Conservation (phyloP, 2,329 filamentous ascomycete species). For the Elsinoe australis region DNA sequence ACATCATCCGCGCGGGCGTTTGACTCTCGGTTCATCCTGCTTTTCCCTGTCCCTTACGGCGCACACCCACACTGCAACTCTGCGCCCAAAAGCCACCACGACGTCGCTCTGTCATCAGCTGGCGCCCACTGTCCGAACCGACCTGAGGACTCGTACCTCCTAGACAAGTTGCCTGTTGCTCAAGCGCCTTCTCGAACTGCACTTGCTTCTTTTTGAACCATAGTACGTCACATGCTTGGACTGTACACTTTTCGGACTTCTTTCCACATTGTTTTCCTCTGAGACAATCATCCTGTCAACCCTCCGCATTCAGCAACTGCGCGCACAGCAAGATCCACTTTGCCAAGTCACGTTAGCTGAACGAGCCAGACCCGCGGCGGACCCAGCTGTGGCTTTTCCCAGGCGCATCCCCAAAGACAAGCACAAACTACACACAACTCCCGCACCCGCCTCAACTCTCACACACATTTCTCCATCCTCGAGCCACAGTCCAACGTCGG, state of each 20-base stretch:
- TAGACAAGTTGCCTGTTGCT: too few relatives aligned
- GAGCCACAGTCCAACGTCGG: slow-evolving; percentile 12
- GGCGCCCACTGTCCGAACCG: too few relatives aligned
- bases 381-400: slow-evolving; percentile 16
- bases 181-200: too few relatives aligned
- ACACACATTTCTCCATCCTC: slow-evolving; percentile 1
- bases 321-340: slow-evolving; percentile 1
- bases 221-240: too few relatives aligned
- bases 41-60: too few relatives aligned
- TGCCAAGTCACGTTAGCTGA: slow-evolving; percentile 10
- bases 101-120: not conserved
- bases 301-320: not conserved
- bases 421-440: slow-evolving; percentile 8
- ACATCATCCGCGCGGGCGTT: not conserved
- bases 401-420: not conserved
- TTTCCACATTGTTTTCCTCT: too few relatives aligned
- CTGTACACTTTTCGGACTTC: too few relatives aligned
- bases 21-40: too few relatives aligned
- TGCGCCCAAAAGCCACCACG: not conserved
- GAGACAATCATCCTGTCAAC: too few relatives aligned
- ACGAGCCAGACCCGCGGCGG: slow-evolving; percentile 14
- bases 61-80: too few relatives aligned
- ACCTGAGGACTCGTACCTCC: too few relatives aligned
- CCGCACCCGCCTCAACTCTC: slow-evolving; percentile 11
- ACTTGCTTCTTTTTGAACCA: not conserved